Evolutionary conservation across 1,284 basidiomycete genomes (phyloP), one percentile per base, ranked within the genome.

Genomic region (Meripilus lineatus): DNA sequence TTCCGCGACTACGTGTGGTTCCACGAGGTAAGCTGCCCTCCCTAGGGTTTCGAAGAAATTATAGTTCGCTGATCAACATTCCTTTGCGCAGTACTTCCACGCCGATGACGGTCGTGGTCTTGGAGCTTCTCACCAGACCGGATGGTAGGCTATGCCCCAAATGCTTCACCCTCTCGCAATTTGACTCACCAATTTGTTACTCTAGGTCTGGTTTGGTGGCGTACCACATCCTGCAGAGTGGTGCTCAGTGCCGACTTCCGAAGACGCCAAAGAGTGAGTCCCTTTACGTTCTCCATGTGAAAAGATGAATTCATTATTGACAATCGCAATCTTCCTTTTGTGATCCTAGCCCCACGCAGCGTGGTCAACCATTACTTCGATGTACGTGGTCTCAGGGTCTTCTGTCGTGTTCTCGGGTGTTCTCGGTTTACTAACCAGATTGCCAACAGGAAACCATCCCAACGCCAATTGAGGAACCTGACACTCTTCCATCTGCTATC

Each of bases 1-100:
- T 98, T 98, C 79, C 77, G 91, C 37, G 93, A 98, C 64, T 95
- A 97, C 61, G 83, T 96, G 34, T 90, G 85, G 75, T 97, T 97
- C 74, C 88, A 93, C 63, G 94, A 95, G 67, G 89, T 89, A 48
- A 47, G 73, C 51, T 28, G n/a, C 20, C 41, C 32, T n/a, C 10
- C 2, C 1, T 46, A 21, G 21, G 32, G 13, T 13, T 26, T 26
- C 13, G 17, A 22, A 25, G 23, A 23, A 38, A 49, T 44, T 23
- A 37, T 37, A 32, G 22, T 28, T 10, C 42, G 33, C 25, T 40
- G 38, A 50, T 26, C 14, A 13, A 23, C 36, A 30, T 10, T 30
- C 10, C 28, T 30, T 30, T 14, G 26, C 20, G 15, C 53, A 93
- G 86, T 97, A 89, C 73, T 98, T 98, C 84, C 89, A 98, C 62